A percentile compares a stretch with the other conserved stretches of the same genome.
phyloP scores from a whole-genome alignment of 2,329 filamentous ascomycete species.

The Karstenula rhodostoma region DNA sequence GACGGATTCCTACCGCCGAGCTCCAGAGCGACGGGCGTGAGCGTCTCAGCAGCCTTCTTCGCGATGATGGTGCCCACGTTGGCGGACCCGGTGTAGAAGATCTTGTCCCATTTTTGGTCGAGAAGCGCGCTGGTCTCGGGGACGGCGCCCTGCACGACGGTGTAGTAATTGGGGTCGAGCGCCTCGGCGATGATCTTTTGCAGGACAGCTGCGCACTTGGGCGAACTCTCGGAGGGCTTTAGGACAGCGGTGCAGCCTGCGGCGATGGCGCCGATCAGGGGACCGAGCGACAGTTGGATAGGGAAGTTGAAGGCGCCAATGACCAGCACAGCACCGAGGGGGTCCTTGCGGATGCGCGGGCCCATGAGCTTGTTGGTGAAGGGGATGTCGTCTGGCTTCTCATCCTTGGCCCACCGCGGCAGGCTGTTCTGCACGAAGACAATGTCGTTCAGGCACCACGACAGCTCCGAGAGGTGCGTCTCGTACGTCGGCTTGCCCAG shows the following conservation, averaged over 20 bases:
- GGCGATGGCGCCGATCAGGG: slow-evolving; percentile 87
- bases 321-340: slow-evolving; percentile 81
- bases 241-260: slow-evolving; percentile 89
- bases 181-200: slow-evolving; percentile 78
- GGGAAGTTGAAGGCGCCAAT: slow-evolving; percentile 97
- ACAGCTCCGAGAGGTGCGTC: slow-evolving; percentile 75
- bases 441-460: slow-evolving; percentile 83
- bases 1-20: slow-evolving; percentile 92
- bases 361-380: slow-evolving; percentile 73
- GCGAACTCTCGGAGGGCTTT: slow-evolving; percentile 88
- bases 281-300: slow-evolving; percentile 78
- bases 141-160: slow-evolving; percentile 80
- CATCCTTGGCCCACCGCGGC: slow-evolving; percentile 83
- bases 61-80: slow-evolving; percentile 70
- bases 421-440: slow-evolving; percentile 80
- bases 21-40: slow-evolving; percentile 87
- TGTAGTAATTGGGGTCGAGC: slow-evolving; percentile 80
- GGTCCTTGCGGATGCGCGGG: slow-evolving; percentile 84
- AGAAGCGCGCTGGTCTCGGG: slow-evolving; percentile 83
- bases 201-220: slow-evolving; percentile 78
- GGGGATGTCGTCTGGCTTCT: slow-evolving; percentile 74
- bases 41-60: slow-evolving; percentile 62
- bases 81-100: slow-evolving; percentile 90
- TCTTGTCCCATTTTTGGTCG: slow-evolving; percentile 95
- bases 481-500: slow-evolving; percentile 81